A percentile compares a stretch with the other conserved stretches of the same genome.
phyloP scores from a whole-genome alignment of 2,329 filamentous ascomycete species.

The Verticillium longisporum region DNA sequence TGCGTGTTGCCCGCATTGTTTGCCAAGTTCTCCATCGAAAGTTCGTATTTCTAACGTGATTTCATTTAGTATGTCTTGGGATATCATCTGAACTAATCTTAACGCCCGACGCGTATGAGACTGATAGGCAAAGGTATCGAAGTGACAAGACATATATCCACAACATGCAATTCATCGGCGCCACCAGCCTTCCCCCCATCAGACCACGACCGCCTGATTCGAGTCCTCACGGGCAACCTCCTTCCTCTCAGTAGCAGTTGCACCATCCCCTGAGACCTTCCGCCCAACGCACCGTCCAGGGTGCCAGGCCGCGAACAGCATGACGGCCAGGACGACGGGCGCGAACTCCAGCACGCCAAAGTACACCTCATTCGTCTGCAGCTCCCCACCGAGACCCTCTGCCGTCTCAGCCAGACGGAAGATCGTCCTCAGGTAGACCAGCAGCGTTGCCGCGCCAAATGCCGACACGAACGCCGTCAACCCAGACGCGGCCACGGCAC shows the following conservation, averaged over 20 bases:
- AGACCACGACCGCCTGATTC: not conserved
- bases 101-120: no score
- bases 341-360: conserved; percentile 49
- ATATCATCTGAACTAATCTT: no score
- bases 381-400: conserved; percentile 35
- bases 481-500: conserved; percentile 18
- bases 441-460: conserved; percentile 35
- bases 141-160: no score
- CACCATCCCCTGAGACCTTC: not conserved
- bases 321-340: conserved; percentile 42
- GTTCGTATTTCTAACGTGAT: no score
- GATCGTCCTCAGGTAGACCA: conserved; percentile 44
- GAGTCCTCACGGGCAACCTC: not conserved
- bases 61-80: no score
- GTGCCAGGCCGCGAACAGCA: conserved; percentile 36
- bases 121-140: no score
- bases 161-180: no score
- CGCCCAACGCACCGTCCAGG: conserved; percentile 28
- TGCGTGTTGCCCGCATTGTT: no score
- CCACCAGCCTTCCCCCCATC: not conserved
- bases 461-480: conserved; percentile 31
- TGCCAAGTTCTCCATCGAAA: no score
- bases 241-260: conserved; percentile 1
- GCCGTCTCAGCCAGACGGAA: conserved; percentile 49
- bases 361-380: conserved; percentile 43